These are phyloP conservation scores for Euphorbia tirucalli DNA, from an alignment of 345 rosid genomes.

Conservation along the genomic window DNA sequence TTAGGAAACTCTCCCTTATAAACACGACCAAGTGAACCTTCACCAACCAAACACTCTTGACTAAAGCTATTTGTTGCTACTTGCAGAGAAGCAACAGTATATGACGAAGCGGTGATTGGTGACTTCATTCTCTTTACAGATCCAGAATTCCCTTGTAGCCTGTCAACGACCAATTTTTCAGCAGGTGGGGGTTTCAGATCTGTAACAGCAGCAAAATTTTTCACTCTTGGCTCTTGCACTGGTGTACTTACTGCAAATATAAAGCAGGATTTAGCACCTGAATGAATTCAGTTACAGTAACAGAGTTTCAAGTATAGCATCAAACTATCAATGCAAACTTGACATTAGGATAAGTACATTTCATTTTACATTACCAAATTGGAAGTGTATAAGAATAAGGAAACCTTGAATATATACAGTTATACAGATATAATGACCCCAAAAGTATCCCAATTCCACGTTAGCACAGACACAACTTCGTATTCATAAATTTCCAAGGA, in stretches of 20 bases:
- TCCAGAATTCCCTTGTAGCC: constrained; percentile 57
- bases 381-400: neutral
- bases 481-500: too few species aligned
- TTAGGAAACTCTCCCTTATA: constrained; percentile 83
- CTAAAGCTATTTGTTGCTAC: constrained; percentile 87
- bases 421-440: neutral
- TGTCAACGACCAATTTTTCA: constrained; percentile 65
- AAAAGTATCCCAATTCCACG: neutral
- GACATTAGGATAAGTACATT: too few species aligned
- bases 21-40: constrained; percentile 98
- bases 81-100: constrained; percentile 86
- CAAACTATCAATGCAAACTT: constrained; percentile 7
- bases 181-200: constrained; percentile 71
- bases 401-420: neutral
- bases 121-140: constrained; percentile 67
- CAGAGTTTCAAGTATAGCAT: constrained; percentile 9
- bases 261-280: constrained; percentile 4
- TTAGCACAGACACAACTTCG: neutral
- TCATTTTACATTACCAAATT: too few species aligned
- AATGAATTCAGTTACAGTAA: constrained; percentile 2
- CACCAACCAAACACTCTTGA: constrained; percentile 88
- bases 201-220: constrained; percentile 59
- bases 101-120: constrained; percentile 73
- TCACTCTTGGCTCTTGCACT: constrained; percentile 64
- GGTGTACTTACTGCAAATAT: constrained; percentile 39